Conservation (phyloP, 768 basidiomycete species). For the Gymnopilus dilepis region DNA sequence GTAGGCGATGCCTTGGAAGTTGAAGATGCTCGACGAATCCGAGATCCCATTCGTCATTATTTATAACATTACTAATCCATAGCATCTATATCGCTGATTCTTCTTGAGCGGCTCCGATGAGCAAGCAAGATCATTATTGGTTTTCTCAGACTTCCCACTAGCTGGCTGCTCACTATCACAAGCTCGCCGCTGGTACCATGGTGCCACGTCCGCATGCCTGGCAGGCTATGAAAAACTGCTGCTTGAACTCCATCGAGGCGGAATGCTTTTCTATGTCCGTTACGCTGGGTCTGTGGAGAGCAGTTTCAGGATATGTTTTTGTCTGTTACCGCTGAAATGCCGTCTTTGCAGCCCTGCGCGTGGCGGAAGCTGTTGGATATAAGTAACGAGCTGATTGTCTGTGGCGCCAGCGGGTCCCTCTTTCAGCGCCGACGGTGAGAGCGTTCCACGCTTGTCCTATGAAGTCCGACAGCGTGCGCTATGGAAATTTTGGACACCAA, state of each 20-base stretch:
- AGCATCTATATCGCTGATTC: constrained; percentile 8
- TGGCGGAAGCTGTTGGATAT: constrained; percentile 6
- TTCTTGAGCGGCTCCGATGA: constrained; percentile 13
- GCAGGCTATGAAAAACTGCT: not conserved
- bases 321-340: not conserved
- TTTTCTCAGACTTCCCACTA: not conserved
- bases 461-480: constrained; percentile 13
- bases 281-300: not conserved
- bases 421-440: constrained; percentile 1
- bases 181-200: not conserved
- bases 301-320: not conserved
- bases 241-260: not conserved
- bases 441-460: constrained; percentile 13
- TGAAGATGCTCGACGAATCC: not conserved
- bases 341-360: constrained; percentile 12
- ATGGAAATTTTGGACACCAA: too few relatives aligned
- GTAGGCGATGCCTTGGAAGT: not conserved
- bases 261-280: not conserved
- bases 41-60: constrained; percentile 11
- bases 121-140: constrained; percentile 1
- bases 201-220: not conserved
- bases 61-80: not conserved
- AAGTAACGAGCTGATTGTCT: not conserved
- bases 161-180: constrained; percentile 1
- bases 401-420: constrained; percentile 4